Percentiles rank a stretch among this genome's conserved stretches.
Conservation (phyloP, 805 yeast genomes). For the Dipodascopsis tothii region DNA sequence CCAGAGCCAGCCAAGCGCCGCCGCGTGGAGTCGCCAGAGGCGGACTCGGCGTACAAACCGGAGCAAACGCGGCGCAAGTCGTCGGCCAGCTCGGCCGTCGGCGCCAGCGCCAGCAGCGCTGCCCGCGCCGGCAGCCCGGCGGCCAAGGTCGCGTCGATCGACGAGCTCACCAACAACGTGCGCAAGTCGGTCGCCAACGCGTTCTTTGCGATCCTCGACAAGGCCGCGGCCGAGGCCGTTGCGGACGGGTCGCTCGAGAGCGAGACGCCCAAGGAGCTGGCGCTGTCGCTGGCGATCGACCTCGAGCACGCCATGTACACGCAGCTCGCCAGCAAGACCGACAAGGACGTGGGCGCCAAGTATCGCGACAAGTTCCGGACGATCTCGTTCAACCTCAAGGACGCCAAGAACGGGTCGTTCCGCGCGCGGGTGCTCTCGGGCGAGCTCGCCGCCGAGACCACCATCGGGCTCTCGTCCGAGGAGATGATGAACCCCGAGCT, state of each 20-base stretch:
- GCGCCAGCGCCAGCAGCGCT: neutral
- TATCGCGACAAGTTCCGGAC: slow-evolving; percentile 67
- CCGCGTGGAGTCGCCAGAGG: too few relatives aligned
- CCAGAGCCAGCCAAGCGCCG: too few relatives aligned
- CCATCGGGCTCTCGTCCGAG: slow-evolving; percentile 60
- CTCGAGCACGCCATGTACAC: slow-evolving; percentile 47
- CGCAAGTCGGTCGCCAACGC: slow-evolving; percentile 49
- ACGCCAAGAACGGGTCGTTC: slow-evolving; percentile 48
- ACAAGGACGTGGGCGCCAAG: slow-evolving; percentile 34
- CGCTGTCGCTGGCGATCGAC: slow-evolving; percentile 40
- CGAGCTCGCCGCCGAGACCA: slow-evolving; percentile 46
- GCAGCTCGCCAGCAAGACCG: slow-evolving; percentile 30
- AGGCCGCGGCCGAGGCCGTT: slow-evolving; percentile 33
- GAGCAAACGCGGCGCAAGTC: neutral
- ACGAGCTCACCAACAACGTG: slow-evolving; percentile 31
- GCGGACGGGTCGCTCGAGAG: slow-evolving; percentile 23
- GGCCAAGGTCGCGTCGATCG: slow-evolving; percentile 4
- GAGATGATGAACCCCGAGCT: slow-evolving; percentile 74
- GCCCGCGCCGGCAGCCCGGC: neutral
- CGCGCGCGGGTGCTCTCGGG: slow-evolving; percentile 52
- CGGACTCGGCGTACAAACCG: neutral
- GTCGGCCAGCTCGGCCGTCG: too few relatives aligned
- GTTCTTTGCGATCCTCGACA: slow-evolving; percentile 40
- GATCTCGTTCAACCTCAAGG: slow-evolving; percentile 52
- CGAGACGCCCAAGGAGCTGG: slow-evolving; percentile 32